A percentile compares a stretch with the other conserved stretches of the same genome.
These are phyloP conservation scores for Brassica cretica DNA, from an alignment of 345 rosid species.

Conservation along the genomic window DNA sequence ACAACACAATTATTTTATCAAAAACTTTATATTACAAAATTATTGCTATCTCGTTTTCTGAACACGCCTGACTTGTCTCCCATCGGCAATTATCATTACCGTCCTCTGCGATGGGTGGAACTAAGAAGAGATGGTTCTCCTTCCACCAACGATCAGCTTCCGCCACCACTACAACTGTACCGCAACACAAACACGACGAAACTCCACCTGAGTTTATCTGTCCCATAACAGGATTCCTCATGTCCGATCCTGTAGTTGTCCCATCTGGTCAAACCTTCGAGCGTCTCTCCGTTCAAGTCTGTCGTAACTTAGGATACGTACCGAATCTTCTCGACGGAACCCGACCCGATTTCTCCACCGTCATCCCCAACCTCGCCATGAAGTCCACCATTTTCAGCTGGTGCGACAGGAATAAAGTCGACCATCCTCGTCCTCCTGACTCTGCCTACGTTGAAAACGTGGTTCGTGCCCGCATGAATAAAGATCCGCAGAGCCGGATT, in stretches of 20 bases:
- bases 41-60: neutral
- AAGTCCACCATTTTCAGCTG: slow-evolving; percentile 66
- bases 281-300: slow-evolving; percentile 65
- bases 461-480: slow-evolving; percentile 47
- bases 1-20: slow-evolving; percentile 14
- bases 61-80: slow-evolving; percentile 12
- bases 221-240: slow-evolving; percentile 64
- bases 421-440: slow-evolving; percentile 53
- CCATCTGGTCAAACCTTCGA: slow-evolving; percentile 90
- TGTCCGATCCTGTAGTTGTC: slow-evolving; percentile 86
- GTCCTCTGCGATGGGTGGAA: slow-evolving; percentile 52
- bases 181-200: slow-evolving; percentile 39
- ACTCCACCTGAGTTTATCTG: slow-evolving; percentile 77
- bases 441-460: slow-evolving; percentile 51
- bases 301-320: slow-evolving; percentile 50
- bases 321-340: slow-evolving; percentile 57
- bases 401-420: slow-evolving; percentile 48
- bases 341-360: slow-evolving; percentile 65
- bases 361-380: slow-evolving; percentile 73
- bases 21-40: neutral
- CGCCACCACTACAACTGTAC: slow-evolving; percentile 31
- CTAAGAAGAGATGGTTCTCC: slow-evolving; percentile 68
- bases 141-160: slow-evolving; percentile 49
- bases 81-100: slow-evolving; percentile 3
- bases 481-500: neutral